These are phyloP conservation scores for Omphalotus olearius DNA, from an alignment of 1,284 basidiomycete genomes.

Conservation along the genomic window DNA sequence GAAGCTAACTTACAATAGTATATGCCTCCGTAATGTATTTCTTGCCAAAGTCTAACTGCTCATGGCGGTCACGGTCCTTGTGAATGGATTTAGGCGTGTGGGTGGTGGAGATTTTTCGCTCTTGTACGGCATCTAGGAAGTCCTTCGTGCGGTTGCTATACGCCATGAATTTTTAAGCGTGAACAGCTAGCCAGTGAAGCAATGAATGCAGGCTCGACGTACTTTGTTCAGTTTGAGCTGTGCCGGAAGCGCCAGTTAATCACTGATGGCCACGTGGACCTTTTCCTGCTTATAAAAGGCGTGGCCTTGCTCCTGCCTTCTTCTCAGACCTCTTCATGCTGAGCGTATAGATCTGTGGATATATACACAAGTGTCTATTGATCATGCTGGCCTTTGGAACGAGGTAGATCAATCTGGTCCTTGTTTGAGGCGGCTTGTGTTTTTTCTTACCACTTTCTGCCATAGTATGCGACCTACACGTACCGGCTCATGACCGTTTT, in stretches of 20 bases:
- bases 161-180: constrained; percentile 33
- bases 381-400: too few relatives aligned
- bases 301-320: too few relatives aligned
- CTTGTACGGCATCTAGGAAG: constrained; percentile 47
- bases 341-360: too few relatives aligned
- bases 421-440: constrained; percentile 72
- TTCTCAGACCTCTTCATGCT: too few relatives aligned
- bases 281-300: too few relatives aligned
- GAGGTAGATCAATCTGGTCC: constrained; percentile 34
- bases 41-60: constrained; percentile 46
- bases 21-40: constrained; percentile 72
- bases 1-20: constrained; percentile 52
- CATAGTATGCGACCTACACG: constrained; percentile 69
- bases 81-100: constrained; percentile 43
- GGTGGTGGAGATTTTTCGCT: constrained; percentile 34
- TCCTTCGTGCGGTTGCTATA: constrained; percentile 53
- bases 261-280: too few relatives aligned
- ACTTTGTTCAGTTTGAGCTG: too few relatives aligned
- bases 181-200: too few relatives aligned
- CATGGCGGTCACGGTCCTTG: constrained; percentile 20
- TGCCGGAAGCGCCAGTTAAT: too few relatives aligned
- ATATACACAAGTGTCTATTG: too few relatives aligned
- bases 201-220: too few relatives aligned
- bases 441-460: constrained; percentile 46
- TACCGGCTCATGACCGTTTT: not conserved